phyloP scores from a whole-genome alignment of 192 early-diverging fungal species.

The Coemansia sp. region DNA sequence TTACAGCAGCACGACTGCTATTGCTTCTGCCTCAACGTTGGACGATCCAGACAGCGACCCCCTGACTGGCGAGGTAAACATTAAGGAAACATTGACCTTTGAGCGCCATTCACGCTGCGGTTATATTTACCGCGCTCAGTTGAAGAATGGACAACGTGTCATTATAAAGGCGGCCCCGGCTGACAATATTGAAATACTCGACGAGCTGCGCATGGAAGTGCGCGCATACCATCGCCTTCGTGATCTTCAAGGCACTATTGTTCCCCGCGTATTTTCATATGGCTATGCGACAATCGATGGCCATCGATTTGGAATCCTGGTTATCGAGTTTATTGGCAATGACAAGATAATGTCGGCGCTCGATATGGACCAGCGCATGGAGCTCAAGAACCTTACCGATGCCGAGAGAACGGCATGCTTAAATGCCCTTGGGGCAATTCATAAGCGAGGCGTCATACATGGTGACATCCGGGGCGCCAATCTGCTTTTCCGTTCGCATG shows the following conservation, averaged over 20 bases:
- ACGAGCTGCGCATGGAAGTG: background rate
- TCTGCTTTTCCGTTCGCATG: background rate
- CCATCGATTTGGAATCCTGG: background rate
- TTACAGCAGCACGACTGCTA: background rate
- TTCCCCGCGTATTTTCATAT: background rate
- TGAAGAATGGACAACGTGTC: background rate
- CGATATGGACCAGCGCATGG: background rate
- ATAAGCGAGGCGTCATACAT: conserved; percentile 6
- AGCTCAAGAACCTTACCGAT: background rate
- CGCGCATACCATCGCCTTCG: background rate
- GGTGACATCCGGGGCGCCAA: conserved; percentile 8
- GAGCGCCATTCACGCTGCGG: background rate
- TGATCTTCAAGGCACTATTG: background rate
- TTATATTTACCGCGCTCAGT: background rate
- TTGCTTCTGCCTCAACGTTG: background rate
- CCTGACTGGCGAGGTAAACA: background rate
- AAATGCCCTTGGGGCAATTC: background rate
- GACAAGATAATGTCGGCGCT: background rate
- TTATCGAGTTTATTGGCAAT: background rate
- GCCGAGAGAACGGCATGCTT: background rate
- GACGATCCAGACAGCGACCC: background rate
- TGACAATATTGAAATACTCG: background rate
- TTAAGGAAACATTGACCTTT: background rate
- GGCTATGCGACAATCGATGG: background rate
- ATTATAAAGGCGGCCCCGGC: background rate